phyloP scores from a whole-genome alignment of 768 basidiomycete species.

The Nidularia sp. region DNA sequence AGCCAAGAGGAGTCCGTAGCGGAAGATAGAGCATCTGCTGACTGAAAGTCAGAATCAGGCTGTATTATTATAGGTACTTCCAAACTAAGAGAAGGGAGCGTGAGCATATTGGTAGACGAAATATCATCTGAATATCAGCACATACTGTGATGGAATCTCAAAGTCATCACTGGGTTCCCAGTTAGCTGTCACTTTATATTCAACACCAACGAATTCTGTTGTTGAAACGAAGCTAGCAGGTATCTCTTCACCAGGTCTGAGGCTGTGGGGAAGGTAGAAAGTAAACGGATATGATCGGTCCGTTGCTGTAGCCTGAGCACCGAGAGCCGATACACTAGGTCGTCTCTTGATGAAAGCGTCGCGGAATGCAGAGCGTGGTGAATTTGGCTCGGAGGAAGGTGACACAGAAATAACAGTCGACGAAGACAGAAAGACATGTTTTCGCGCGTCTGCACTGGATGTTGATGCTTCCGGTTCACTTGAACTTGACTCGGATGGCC shows the following conservation, averaged over 20 bases:
- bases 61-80: constrained; percentile 64
- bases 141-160: constrained; percentile 46
- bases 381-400: constrained; percentile 19
- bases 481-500: constrained; percentile 17
- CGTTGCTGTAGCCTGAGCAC: constrained; percentile 22
- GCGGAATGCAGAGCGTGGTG: constrained; percentile 34
- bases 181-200: constrained; percentile 50
- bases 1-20: constrained; percentile 52
- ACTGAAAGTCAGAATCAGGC: constrained; percentile 57
- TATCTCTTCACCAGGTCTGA: constrained; percentile 50
- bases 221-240: constrained; percentile 50
- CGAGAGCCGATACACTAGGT: constrained; percentile 40
- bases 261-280: constrained; percentile 52
- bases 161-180: constrained; percentile 53
- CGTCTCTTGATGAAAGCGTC: constrained; percentile 40
- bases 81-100: constrained; percentile 31
- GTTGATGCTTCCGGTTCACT: constrained; percentile 11
- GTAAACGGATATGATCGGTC: constrained; percentile 43
- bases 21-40: constrained; percentile 39
- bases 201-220: constrained; percentile 31
- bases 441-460: constrained; percentile 15
- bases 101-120: constrained; percentile 4
- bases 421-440: constrained; percentile 48
- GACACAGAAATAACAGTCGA: constrained; percentile 40
- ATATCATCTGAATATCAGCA: constrained; percentile 8